Percentiles rank a stretch among this genome's conserved stretches.
phyloP scores from a whole-genome alignment of 441 rosid species.

The Omphalea diandra region DNA sequence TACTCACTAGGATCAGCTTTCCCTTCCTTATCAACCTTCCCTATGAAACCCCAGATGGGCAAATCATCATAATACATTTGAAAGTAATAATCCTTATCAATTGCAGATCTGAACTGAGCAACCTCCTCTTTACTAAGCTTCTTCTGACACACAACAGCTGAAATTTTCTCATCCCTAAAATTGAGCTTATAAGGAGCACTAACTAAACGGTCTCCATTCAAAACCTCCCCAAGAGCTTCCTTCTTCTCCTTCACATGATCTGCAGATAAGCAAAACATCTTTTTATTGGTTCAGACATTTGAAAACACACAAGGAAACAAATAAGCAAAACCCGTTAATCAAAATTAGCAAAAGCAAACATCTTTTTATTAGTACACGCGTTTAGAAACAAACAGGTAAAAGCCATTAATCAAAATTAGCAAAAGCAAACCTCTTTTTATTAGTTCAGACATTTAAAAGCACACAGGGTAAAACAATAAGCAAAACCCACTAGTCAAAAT shows the following conservation, averaged over 20 bases:
- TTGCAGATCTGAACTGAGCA: conserved; percentile 47
- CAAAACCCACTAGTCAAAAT: no score
- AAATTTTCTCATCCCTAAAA: conserved; percentile 49
- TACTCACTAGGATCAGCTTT: conserved; percentile 50
- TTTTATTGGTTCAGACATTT: no score
- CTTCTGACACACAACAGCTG: conserved; percentile 49
- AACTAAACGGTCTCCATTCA: conserved; percentile 68
- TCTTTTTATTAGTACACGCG: no score
- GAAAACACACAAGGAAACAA: no score
- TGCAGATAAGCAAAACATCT: conserved; percentile 21
- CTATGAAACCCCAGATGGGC: conserved; percentile 77
- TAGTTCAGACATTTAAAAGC: no score
- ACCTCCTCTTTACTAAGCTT: conserved; percentile 52
- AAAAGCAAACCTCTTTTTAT: no score
- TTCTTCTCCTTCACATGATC: conserved; percentile 61
- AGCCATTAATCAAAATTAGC: no score
- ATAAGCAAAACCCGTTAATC: no score
- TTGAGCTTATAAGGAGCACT: conserved; percentile 65
- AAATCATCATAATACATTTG: conserved; percentile 74
- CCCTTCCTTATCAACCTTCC: conserved; percentile 60
- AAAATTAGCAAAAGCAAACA: no score
- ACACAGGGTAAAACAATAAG: no score
- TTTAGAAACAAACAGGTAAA: no score
- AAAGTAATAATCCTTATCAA: conserved; percentile 59
- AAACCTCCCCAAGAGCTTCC: conserved; percentile 69